phyloP scores from a whole-genome alignment of 2,329 filamentous ascomycete genomes.

The Beauveria brongniartii region DNA sequence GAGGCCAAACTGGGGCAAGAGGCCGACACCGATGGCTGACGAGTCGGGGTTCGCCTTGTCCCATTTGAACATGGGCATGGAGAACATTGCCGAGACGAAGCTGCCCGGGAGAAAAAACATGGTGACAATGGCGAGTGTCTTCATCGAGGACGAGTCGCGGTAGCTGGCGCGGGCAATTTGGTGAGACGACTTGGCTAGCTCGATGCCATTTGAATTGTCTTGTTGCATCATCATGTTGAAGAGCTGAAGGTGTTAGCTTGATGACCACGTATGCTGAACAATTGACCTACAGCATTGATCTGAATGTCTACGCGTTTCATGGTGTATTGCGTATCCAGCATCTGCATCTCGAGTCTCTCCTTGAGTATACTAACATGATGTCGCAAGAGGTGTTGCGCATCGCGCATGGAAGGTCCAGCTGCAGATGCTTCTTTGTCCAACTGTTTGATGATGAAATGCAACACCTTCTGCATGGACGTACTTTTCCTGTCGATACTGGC shows the following conservation, averaged over 20 bases:
- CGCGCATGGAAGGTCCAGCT: not conserved
- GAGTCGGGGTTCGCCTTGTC: conserved; percentile 15
- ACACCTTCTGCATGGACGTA: conserved; percentile 25
- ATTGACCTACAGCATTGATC: conserved; percentile 26
- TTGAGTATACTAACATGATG: conserved; percentile 23
- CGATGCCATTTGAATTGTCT: conserved; percentile 27
- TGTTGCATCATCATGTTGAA: conserved; percentile 31
- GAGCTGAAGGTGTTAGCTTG: conserved; percentile 18
- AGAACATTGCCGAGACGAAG: conserved; percentile 35
- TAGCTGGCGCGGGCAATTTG: conserved; percentile 28
- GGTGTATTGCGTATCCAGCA: conserved; percentile 27
- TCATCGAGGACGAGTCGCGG: conserved; percentile 35
- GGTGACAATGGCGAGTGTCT: conserved; percentile 33
- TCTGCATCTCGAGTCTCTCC: conserved; percentile 27
- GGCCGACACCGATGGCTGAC: conserved; percentile 20
- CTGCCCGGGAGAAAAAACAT: conserved; percentile 36
- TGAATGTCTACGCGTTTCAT: conserved; percentile 32
- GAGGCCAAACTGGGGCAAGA: conserved; percentile 29
- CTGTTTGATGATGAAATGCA: conserved; percentile 22
- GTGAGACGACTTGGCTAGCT: conserved; percentile 20
- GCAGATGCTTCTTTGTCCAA: conserved; percentile 2
- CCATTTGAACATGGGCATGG: conserved; percentile 28
- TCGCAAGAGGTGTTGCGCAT: conserved; percentile 18
- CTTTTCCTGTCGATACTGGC: conserved; percentile 30
- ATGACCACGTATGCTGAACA: not conserved